Evolutionary conservation across 106 monocot species (phyloP).

Genomic region (Dendrobium catenatum): DNA sequence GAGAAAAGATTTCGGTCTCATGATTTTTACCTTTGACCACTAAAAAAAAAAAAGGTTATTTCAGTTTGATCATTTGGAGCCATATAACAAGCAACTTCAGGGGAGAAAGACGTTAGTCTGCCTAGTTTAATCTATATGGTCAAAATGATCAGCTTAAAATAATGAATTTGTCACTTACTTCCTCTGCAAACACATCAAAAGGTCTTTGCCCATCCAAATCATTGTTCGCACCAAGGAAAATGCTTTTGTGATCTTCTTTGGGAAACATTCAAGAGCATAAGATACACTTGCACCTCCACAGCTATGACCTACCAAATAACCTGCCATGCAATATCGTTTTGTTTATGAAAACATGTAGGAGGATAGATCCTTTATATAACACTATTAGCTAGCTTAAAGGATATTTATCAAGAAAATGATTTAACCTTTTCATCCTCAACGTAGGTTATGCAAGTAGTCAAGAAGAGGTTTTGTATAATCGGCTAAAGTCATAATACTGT

Average conservation of each 20-base stretch:
- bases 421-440: constrained; percentile 74
- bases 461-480: constrained; percentile 75
- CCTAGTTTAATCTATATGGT: not conserved
- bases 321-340: constrained; percentile 16
- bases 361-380: not conserved
- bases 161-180: constrained; percentile 33
- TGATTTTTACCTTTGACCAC: not conserved
- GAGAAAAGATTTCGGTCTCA: not conserved
- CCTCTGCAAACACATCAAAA: constrained; percentile 65
- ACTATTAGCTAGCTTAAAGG: not conserved
- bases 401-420: not conserved
- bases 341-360: not conserved
- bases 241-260: constrained; percentile 71
- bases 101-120: not conserved
- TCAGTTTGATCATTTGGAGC: not conserved
- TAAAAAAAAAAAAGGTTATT: not conserved
- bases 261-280: constrained; percentile 54
- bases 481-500: constrained; percentile 44
- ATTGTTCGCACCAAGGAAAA: constrained; percentile 75
- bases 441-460: constrained; percentile 60
- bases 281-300: constrained; percentile 86
- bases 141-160: not conserved
- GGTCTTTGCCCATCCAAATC: constrained; percentile 77
- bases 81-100: not conserved
- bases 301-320: constrained; percentile 87